Conservation (phyloP, 192 early-diverging fungal genomes). For the Geosiphon pyriformis region DNA sequence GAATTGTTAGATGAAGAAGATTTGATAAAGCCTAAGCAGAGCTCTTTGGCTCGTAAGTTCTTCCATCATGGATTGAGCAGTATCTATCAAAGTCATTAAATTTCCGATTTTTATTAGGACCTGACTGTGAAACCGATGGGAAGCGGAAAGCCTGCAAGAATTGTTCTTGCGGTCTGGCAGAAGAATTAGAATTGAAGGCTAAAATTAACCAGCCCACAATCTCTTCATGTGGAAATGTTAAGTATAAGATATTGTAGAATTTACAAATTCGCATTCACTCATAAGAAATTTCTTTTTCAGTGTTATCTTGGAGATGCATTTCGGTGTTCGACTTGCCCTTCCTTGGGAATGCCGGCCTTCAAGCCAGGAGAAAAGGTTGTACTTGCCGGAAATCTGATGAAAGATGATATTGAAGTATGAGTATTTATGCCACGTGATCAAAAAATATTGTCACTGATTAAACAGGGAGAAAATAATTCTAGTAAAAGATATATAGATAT, state of each 20-base stretch:
- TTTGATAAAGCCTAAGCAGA: slow-evolving; percentile 63
- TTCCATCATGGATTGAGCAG: neutral
- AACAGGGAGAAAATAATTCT: too few relatives aligned
- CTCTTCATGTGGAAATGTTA: slow-evolving; percentile 48
- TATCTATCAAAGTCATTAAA: slow-evolving; percentile 2
- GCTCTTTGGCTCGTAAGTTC: slow-evolving; percentile 48
- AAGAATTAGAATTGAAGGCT: slow-evolving; percentile 59
- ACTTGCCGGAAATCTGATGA: slow-evolving; percentile 71
- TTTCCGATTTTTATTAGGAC: slow-evolving; percentile 30
- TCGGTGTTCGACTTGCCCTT: slow-evolving; percentile 92
- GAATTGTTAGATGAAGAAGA: slow-evolving; percentile 79
- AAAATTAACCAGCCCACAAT: slow-evolving; percentile 35
- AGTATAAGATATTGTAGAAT: neutral
- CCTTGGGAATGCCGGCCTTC: slow-evolving; percentile 96
- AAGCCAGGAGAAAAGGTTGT: slow-evolving; percentile 90
- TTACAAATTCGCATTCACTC: neutral
- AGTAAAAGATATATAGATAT: too few relatives aligned
- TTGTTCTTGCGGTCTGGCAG: slow-evolving; percentile 89
- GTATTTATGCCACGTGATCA: neutral
- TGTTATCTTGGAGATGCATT: slow-evolving; percentile 97
- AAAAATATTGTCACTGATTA: too few relatives aligned
- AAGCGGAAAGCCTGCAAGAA: slow-evolving; percentile 96
- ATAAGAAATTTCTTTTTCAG: slow-evolving; percentile 32
- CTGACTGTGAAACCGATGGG: slow-evolving; percentile 61
- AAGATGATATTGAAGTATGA: slow-evolving; percentile 59